Conservation (phyloP, 192 early-diverging fungal species). For the Dissophora globulifera region DNA sequence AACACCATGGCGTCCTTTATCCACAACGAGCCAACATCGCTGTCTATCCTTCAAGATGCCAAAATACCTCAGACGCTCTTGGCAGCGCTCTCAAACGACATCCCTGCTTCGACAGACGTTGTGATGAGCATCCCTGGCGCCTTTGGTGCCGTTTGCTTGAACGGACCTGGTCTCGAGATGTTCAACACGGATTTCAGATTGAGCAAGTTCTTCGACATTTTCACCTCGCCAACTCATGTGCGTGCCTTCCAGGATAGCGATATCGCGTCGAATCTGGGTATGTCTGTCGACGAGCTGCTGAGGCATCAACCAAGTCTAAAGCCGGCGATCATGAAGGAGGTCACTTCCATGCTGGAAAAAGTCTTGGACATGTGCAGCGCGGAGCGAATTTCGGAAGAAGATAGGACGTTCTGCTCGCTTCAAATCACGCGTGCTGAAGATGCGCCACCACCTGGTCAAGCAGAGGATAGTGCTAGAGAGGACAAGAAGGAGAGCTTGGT, state of each 20-base stretch:
- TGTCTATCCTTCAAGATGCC: conserved; percentile 94
- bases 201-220: conserved; percentile 73
- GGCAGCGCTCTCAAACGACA: conserved; percentile 66
- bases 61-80: conserved; percentile 88
- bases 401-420: conserved; percentile 25
- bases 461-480: conserved; percentile 48
- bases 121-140: conserved; percentile 84
- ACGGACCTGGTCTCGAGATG: conserved; percentile 85
- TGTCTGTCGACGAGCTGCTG: conserved; percentile 92
- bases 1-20: conserved; percentile 95
- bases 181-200: conserved; percentile 79
- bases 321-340: conserved; percentile 70
- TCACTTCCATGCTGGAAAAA: conserved; percentile 75
- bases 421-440: conserved; percentile 21
- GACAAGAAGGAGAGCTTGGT: conserved; percentile 64
- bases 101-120: conserved; percentile 87
- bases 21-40: conserved; percentile 97
- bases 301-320: conserved; percentile 93
- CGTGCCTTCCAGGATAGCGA: conserved; percentile 86
- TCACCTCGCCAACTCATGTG: conserved; percentile 81
- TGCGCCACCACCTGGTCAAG: conserved; percentile 20
- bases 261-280: conserved; percentile 81
- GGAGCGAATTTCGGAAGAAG: conserved; percentile 63
- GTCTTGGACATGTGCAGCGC: conserved; percentile 69
- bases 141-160: conserved; percentile 96